Base-by-base conservation (phyloP, 1,284 basidiomycete genomes). In the Amylostereum areolatum region DNA sequence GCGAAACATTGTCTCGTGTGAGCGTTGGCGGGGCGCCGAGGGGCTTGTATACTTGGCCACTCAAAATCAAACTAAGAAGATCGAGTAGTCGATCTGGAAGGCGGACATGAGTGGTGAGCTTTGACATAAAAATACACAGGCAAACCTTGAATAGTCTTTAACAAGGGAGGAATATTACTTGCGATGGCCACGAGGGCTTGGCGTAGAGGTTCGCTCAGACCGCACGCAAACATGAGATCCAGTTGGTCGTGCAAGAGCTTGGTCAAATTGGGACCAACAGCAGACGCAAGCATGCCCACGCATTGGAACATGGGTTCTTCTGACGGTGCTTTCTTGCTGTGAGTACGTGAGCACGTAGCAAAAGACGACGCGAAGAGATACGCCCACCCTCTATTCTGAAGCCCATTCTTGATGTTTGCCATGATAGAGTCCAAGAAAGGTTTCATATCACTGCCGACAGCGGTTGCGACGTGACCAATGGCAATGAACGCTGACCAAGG, bases 291-390 rank as follows among this genome's bases (percentile, higher is more conserved):
- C 91, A 98, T 95, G 33, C 93, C 93, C 45, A 99, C 82, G 66
- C 97, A 99, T 72, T 98, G 92, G 64, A 99, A 99, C 56, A 99
- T 95, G 0, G 96, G 91, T 54, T 92, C 92, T 68, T 98, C 96
- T 11, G 89, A 85, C 4, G 91, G 89, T 2, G 92, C 90, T 76
- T 96, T 98, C 66, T 89, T 92, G 42, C 92, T 92, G 61, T 43
- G 36, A 11, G 4, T 29, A 35, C 39, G 44, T 52, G 49, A 52
- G 61, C 18, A 18, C 18, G 18, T 18, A 1, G 18, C 18, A 47
- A 48, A 55, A 28, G 47, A 1, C 12, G 40, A 24, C 43, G 43
- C n/a, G 54, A 50, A 51, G n/a, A 43, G 24, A 24, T 36, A 28
- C 42, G 40, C 81, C 55, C 59, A 92, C 90, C 92, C 94, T 65